Evolutionary conservation across 345 rosid genomes (phyloP), one percentile per base, ranked within the genome.

Genomic region (Populus davidiana): DNA sequence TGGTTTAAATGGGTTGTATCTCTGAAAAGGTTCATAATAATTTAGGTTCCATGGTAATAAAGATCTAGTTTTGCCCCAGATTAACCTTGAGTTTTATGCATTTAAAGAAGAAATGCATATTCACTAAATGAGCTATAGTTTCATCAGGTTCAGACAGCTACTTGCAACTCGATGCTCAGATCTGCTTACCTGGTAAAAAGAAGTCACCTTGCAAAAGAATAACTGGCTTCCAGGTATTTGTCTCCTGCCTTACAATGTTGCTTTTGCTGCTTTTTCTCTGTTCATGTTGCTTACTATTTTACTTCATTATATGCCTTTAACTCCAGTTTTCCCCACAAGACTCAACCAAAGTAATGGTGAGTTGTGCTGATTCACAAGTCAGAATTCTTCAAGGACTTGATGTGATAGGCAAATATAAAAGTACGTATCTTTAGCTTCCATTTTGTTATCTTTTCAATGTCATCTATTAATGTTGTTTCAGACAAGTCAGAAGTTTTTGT

Each of bases 281-380:
- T 4, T 12, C 64, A 20, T 3, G n/a, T 47, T 12, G 35, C 68
- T 73, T 68, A 38, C 56, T 76, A 62, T 76, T 36, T 21, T 39
- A 10, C 39, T 54, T 82, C 67, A 69, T 77, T 35, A 1, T 21
- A 44, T 70, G 50, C 68, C 31, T 50, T 36, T 31, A 61, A 29
- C 64, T 79, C 29, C 85, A 88, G 91, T 90, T 84, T 69, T 90
- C 86, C 11, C 94, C 96, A 17, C 82, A 80, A 38, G 93, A 90
- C 49, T 89, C 91, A 5, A 85, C 81, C 79, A 90, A 89, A 88
- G 67, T 93, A 17, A 81, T 93, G 73, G 91, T 93, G 71, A 88
- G 94, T 54, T 88, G 84, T 77, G 98, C 92, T 70, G 96, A 93
- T 89, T 93, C 96, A 67, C 81, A 82, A 23, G 86, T 90, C 41